Conservation (phyloP, 768 basidiomycete genomes). For the Pleurotus tuoliensis region DNA sequence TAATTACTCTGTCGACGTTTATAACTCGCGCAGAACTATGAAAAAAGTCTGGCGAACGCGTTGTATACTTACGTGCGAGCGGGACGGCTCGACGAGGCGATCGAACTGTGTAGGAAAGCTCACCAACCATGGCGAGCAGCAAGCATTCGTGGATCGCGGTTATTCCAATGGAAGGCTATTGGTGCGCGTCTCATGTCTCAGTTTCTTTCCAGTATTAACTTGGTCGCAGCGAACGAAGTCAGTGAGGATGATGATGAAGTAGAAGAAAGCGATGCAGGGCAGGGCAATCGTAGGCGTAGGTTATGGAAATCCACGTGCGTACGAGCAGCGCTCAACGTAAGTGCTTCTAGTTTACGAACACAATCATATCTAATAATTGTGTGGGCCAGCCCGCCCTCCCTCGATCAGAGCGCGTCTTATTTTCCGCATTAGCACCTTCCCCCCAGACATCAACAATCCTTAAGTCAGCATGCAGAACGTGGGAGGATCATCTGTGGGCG, state of each 20-base stretch:
- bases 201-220: neutral
- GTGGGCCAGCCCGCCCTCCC: constrained; percentile 49
- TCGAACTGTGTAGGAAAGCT: constrained; percentile 75
- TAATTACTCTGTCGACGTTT: neutral
- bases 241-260: constrained; percentile 48
- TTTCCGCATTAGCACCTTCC: constrained; percentile 79
- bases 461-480: constrained; percentile 75
- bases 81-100: constrained; percentile 81
- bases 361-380: neutral
- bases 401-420: constrained; percentile 77
- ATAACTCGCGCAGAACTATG: constrained; percentile 57
- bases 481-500: constrained; percentile 97
- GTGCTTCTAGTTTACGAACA: constrained; percentile 18
- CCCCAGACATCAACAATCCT: constrained; percentile 62
- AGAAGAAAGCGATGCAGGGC: constrained; percentile 50
- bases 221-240: constrained; percentile 27
- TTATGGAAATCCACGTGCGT: constrained; percentile 90
- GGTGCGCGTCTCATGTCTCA: constrained; percentile 35
- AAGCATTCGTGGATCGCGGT: constrained; percentile 74
- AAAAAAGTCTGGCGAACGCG: constrained; percentile 71
- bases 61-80: constrained; percentile 81
- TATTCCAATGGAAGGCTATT: constrained; percentile 75
- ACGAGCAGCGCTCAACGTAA: constrained; percentile 72
- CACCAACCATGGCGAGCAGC: constrained; percentile 94
- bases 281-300: constrained; percentile 72